Base-by-base conservation (phyloP, 73 alveolate species). In the Uronychia binucleata region DNA sequence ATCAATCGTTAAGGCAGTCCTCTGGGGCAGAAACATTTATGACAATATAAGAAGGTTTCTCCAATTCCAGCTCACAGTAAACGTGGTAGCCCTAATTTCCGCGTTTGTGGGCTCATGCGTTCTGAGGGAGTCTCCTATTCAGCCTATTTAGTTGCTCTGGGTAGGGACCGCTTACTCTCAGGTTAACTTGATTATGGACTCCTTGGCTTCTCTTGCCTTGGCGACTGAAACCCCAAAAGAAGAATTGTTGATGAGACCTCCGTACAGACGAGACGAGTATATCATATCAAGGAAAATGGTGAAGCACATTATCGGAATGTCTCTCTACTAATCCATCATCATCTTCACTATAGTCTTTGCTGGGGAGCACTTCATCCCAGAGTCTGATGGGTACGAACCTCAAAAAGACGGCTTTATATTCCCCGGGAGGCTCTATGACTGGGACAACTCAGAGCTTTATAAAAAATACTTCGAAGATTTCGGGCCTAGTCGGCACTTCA, bases 221-320 rank as follows among this genome's bases (percentile, higher is more conserved):
- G 99, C 99, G 0, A 97, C 99, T 30, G 99, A 97, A 67, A 98
- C 97, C 29, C 99, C 99, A 1, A 91, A 93, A 82, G 94, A 86
- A 29, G 94, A 93, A 27, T 91, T 97, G 78, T 86, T 97, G 34
- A 59, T 80, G 35, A 87, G 94, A 92, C 88, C 81, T 59, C 99
- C 99, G 11, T 93, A 96, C 81, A 83, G 91, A 74, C 93, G 98
- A 93, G 92, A 93, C 84, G 98, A 97, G 78, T 94, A 96, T 31
- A 97, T 97, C 57, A 94, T 97, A 80, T 92, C 98, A 76, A 93
- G 97, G 33, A 96, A 87, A 85, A 97, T 97, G 99, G 90, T 95
- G 84, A 97, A 97, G 88, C 97, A 95, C 93, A 97, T 97, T 5
- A 33, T 95, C 27, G 88, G 90, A 0, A 94, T 96, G 88, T 91